Evolutionary conservation across 768 basidiomycete genomes (phyloP).

Genomic region (Kwoniella europaea): DNA sequence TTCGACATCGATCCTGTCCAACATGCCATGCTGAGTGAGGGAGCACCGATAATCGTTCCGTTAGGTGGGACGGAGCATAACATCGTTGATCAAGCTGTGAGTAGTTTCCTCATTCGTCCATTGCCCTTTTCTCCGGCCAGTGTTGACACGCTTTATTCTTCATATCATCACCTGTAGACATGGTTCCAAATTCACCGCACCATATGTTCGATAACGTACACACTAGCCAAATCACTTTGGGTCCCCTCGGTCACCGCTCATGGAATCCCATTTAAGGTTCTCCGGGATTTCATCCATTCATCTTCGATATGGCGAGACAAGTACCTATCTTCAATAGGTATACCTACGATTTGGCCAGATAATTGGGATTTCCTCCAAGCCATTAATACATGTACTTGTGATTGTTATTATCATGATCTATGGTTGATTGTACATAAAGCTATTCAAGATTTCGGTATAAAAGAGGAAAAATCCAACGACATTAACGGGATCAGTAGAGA

Average conservation of each 20-base stretch:
- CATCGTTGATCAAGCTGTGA: conserved; percentile 8
- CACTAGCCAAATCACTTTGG: conserved; percentile 81
- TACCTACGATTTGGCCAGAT: conserved; percentile 79
- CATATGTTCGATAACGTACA: conserved; percentile 78
- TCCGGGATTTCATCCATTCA: conserved; percentile 65
- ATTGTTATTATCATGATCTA: conserved; percentile 79
- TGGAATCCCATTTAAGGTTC: conserved; percentile 74
- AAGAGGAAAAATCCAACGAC: conserved; percentile 62
- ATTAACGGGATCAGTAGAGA: conserved; percentile 62
- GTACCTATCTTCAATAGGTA: conserved; percentile 77
- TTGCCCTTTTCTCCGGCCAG: not conserved
- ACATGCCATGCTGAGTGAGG: conserved; percentile 5
- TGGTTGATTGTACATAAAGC: conserved; percentile 85
- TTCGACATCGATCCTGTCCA: conserved; percentile 5
- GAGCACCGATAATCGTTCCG: conserved; percentile 3
- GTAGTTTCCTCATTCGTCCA: not conserved
- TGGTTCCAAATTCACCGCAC: conserved; percentile 56
- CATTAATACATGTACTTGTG: conserved; percentile 65
- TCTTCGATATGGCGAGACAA: conserved; percentile 76
- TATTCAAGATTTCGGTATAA: conserved; percentile 81
- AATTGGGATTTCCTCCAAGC: conserved; percentile 89
- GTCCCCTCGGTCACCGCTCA: conserved; percentile 74
- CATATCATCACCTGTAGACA: conserved; percentile 60
- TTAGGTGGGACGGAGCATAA: conserved; percentile 10
- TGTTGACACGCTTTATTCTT: too few species aligned